Evolutionary conservation across 306 rosid genomes (phyloP), one percentile per base, ranked within the genome.

Genomic region (Rosa lucieae): DNA sequence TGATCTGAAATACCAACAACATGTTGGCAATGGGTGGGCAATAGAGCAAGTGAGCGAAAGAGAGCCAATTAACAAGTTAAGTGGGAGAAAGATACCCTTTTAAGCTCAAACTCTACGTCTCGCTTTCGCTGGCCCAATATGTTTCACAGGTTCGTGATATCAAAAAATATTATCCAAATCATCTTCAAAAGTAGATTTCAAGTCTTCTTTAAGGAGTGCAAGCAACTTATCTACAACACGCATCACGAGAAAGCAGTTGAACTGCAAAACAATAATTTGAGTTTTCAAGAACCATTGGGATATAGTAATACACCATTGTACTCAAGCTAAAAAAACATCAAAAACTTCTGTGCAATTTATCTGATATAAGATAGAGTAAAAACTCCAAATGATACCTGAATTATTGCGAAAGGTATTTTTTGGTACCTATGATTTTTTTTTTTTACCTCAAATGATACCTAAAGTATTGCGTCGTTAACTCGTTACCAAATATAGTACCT

Each of bases 201-300:
- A 84, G 88, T 95, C 98, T 88, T 91, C 96, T 40, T 93, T 90
- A 47, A 95, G 96, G 40, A 93, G 95, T 48, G 94, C 93, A 40
- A 97, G 99, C 90, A 93, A 84, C 86, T 95, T 95, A 83, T 95
- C 97, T 82, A 95, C 98, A 62, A 95, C 96, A 17, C 97, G 98
- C 99, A 95, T 95, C 82, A 95, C 82, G 74, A 91, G 96, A 88
- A 95, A 95, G 88, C 99, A 92, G 85, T 95, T 91, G 88, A 92
- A 95, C 99, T 95, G 95, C 86, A 84, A 83, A 81, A 77, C 72
- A 88, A 20, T 65, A 67, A 70, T 43, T 49, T 48, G 77, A 77
- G 53, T 67, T 80, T 23, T 73, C 73, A 56, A 62, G 10, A 75
- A 17, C 3, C 49, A 67, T 8, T 23, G 72, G 40, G 49, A 37